A percentile compares a stretch with the other conserved stretches of the same genome.
These are phyloP conservation scores for Tricholoma terreum DNA, from an alignment of 768 basidiomycete species.

Conservation along the genomic window DNA sequence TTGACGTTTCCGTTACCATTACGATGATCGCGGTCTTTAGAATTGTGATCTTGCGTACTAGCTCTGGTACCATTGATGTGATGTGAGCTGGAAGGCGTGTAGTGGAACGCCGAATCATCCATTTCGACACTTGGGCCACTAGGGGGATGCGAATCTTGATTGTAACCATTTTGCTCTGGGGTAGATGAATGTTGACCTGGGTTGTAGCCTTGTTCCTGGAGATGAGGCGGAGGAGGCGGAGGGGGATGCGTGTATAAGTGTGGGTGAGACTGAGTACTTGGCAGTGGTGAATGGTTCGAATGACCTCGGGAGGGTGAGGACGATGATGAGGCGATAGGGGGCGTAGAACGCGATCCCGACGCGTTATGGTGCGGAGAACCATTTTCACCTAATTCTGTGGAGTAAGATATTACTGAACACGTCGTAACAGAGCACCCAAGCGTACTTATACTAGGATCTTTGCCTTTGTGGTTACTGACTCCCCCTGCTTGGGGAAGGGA, in stretches of 20 bases:
- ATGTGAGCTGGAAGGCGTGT: neutral
- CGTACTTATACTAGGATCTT: conserved; percentile 22
- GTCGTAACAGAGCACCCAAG: conserved; percentile 1
- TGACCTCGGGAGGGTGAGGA: conserved; percentile 8
- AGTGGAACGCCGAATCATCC: neutral
- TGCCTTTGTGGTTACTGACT: conserved; percentile 34
- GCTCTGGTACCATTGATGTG: neutral
- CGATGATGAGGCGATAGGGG: conserved; percentile 10
- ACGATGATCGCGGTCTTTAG: conserved; percentile 1
- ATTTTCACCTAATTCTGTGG: conserved; percentile 6
- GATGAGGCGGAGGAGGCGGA: conserved; percentile 9
- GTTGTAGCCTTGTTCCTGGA: conserved; percentile 3
- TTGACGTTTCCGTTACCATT: neutral
- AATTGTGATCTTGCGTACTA: conserved; percentile 1
- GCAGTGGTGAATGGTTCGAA: conserved; percentile 9
- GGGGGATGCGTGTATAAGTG: conserved; percentile 18
- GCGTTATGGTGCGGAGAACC: conserved; percentile 24
- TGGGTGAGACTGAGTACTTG: conserved; percentile 12
- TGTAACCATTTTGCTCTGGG: neutral
- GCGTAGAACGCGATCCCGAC: conserved; percentile 23
- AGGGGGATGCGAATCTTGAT: neutral
- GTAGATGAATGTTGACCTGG: conserved; percentile 1
- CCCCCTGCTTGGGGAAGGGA: conserved; percentile 10
- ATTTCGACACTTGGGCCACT: conserved; percentile 1
- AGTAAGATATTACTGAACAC: conserved; percentile 3